Percentiles rank a stretch among this genome's conserved stretches.
phyloP scores from a whole-genome alignment of 2,329 filamentous ascomycete species.

The Magnaporthiopsis rhizophila region DNA sequence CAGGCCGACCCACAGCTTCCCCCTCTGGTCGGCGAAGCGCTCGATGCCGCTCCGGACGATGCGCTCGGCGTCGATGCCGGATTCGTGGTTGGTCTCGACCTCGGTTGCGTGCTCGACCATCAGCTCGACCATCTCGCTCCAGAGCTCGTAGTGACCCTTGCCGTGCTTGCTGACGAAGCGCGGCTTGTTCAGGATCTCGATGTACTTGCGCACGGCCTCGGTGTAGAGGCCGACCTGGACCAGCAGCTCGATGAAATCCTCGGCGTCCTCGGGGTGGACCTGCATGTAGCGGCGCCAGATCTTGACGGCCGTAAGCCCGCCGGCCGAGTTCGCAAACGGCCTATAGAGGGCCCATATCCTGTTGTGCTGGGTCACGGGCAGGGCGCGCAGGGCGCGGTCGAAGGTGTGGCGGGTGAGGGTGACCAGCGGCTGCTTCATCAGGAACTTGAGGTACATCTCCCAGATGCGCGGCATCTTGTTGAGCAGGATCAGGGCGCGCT shows the following conservation, averaged over 20 bases:
- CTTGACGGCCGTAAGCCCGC: constrained; percentile 81
- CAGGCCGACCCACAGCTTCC: constrained; percentile 88
- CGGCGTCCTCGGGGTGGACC: constrained; percentile 87
- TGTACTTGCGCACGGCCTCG: constrained; percentile 85
- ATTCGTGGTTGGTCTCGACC: constrained; percentile 71
- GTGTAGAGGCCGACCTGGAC: constrained; percentile 76
- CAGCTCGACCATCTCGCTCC: constrained; percentile 95
- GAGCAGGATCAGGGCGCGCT: constrained; percentile 81
- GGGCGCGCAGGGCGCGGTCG: constrained; percentile 81
- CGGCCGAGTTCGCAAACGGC: constrained; percentile 83
- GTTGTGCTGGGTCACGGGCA: constrained; percentile 92
- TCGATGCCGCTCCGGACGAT: constrained; percentile 90
- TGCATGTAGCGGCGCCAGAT: constrained; percentile 97
- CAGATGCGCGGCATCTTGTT: constrained; percentile 99
- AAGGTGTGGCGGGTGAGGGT: constrained; percentile 82
- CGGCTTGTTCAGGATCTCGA: constrained; percentile 83
- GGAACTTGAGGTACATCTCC: constrained; percentile 92
- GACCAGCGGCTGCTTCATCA: constrained; percentile 85
- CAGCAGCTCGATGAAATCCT: constrained; percentile 90
- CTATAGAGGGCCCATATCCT: constrained; percentile 90
- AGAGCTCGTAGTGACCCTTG: constrained; percentile 92
- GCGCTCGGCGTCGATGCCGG: constrained; percentile 80
- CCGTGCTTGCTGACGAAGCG: constrained; percentile 87
- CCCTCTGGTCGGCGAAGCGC: constrained; percentile 86
- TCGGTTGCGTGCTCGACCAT: constrained; percentile 85